Evolutionary conservation across 139 green algal genomes (phyloP).

Genomic region (Micractinium sp.): DNA sequence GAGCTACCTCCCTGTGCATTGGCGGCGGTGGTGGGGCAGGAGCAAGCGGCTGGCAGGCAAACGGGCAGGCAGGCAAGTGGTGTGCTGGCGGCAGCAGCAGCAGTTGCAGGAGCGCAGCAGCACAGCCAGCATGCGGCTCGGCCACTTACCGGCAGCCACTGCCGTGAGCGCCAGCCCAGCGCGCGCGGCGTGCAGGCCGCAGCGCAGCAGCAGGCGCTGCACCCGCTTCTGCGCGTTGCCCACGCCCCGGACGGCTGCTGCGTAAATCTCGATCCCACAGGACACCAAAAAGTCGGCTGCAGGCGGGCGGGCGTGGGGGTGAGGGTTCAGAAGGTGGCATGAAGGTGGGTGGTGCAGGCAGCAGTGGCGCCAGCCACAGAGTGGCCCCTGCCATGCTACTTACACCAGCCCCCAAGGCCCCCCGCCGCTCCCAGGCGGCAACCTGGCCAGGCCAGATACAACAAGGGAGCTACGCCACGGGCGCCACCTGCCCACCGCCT

Average conservation of each 20-base stretch:
- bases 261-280: background rate
- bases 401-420: too few species aligned
- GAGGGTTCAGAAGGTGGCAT: background rate
- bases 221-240: background rate
- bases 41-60: background rate
- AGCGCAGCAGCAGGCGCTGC: conserved; percentile 20
- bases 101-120: background rate
- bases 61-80: background rate
- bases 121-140: background rate
- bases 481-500: too few species aligned
- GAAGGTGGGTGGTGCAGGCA: background rate
- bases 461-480: too few species aligned
- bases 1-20: too few species aligned
- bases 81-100: background rate
- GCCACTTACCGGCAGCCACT: background rate
- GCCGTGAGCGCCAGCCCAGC: conserved; percentile 10
- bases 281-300: conserved; percentile 19
- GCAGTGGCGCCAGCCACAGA: background rate
- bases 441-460: background rate
- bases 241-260: background rate
- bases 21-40: background rate
- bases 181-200: conserved; percentile 33
- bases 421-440: too few species aligned
- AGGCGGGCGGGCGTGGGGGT: background rate
- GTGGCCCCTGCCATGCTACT: too few species aligned